Evolutionary conservation across 1,139 yeast species (phyloP).

Genomic region (Blastobotrys persicus): DNA sequence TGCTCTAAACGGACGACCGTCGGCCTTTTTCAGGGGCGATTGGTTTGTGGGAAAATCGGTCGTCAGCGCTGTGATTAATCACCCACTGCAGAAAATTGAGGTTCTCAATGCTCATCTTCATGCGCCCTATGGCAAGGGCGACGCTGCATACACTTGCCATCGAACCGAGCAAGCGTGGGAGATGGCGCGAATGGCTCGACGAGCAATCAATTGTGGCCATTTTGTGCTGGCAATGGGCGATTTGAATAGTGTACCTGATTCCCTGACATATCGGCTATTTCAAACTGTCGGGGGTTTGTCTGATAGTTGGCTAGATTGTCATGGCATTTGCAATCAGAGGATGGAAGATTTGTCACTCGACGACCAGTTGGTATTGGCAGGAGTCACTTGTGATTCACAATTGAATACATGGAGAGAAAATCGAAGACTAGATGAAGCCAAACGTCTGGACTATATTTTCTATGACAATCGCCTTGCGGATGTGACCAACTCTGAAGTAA

Average conservation of each 20-base stretch:
- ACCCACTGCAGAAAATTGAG: constrained; percentile 63
- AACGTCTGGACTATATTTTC: constrained; percentile 86
- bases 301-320: constrained; percentile 81
- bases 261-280: constrained; percentile 74
- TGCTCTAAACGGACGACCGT: constrained; percentile 90
- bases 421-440: constrained; percentile 64
- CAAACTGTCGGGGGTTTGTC: constrained; percentile 64
- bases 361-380: constrained; percentile 70
- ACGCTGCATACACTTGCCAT: constrained; percentile 86
- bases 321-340: constrained; percentile 46
- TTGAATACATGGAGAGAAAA: constrained; percentile 85
- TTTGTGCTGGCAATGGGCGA: constrained; percentile 91
- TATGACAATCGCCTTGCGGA: constrained; percentile 55
- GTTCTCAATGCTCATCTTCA: constrained; percentile 92
- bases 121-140: constrained; percentile 92
- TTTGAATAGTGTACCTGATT: constrained; percentile 82
- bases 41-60: constrained; percentile 96
- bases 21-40: constrained; percentile 92
- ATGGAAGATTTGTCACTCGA: constrained; percentile 52
- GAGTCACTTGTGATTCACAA: constrained; percentile 85
- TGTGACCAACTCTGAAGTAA: constrained; percentile 62
- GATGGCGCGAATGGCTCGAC: constrained; percentile 62
- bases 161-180: constrained; percentile 98
- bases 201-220: constrained; percentile 70
- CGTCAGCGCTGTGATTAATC: constrained; percentile 67